These are phyloP conservation scores for Lactarius pseudohatsudake DNA, from an alignment of 768 basidiomycete genomes.

Conservation along the genomic window DNA sequence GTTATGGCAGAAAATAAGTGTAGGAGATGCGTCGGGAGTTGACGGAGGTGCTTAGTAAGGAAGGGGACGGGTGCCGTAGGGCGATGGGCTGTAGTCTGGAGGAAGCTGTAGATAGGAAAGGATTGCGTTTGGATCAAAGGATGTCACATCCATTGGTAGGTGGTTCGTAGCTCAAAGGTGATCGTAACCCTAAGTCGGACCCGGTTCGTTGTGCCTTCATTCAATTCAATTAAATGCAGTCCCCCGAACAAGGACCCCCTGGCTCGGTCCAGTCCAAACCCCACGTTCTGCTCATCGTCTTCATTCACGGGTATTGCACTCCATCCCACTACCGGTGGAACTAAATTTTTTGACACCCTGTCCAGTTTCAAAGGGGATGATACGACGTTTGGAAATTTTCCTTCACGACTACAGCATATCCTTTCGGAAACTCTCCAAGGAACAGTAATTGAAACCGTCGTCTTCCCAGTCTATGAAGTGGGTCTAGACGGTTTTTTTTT, in stretches of 20 bases:
- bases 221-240: not conserved
- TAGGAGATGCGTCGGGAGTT: conserved; percentile 69
- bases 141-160: conserved; percentile 9
- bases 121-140: conserved; percentile 33
- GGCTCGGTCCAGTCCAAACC: conserved; percentile 14
- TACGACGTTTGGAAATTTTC: conserved; percentile 75
- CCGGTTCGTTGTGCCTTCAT: not conserved
- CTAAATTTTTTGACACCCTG: not conserved
- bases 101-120: conserved; percentile 59
- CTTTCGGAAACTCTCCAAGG: conserved; percentile 62
- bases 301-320: conserved; percentile 69
- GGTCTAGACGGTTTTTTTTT: conserved; percentile 21
- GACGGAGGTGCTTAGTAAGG: conserved; percentile 53
- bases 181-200: not conserved
- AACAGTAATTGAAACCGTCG: conserved; percentile 63
- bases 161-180: not conserved
- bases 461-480: conserved; percentile 91
- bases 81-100: conserved; percentile 58
- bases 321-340: conserved; percentile 29
- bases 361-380: conserved; percentile 60
- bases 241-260: not conserved
- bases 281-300: conserved; percentile 59
- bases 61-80: conserved; percentile 61
- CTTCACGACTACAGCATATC: conserved; percentile 73
- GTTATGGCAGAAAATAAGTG: conserved; percentile 42